Conservation (phyloP, 2,329 filamentous ascomycete species). For the Venturia nashicola region DNA sequence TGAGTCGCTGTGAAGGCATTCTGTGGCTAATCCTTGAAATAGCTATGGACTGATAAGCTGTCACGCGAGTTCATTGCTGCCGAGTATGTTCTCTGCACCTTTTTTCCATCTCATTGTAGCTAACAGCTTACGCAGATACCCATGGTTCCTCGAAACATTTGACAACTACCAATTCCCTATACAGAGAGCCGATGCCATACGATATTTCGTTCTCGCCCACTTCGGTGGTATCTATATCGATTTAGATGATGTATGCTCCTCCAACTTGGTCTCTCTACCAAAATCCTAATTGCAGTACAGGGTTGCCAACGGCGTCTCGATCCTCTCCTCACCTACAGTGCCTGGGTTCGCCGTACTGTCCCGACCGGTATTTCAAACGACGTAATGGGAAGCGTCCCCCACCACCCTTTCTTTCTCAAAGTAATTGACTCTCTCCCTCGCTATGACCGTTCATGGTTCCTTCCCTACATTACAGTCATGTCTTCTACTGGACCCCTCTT, state of each 20-base stretch:
- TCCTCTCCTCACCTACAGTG: slow-evolving; percentile 54
- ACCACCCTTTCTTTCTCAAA: slow-evolving; percentile 62
- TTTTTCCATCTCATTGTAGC: background rate
- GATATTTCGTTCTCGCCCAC: slow-evolving; percentile 66
- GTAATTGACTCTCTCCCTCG: slow-evolving; percentile 55
- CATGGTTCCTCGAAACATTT: slow-evolving; percentile 67
- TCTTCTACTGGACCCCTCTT: slow-evolving; percentile 66
- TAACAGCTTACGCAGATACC: slow-evolving; percentile 37
- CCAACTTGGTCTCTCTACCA: background rate
- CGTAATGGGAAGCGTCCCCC: slow-evolving; percentile 60
- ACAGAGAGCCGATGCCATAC: slow-evolving; percentile 64
- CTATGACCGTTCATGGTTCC: slow-evolving; percentile 56
- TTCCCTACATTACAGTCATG: slow-evolving; percentile 71
- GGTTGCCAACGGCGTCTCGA: slow-evolving; percentile 58
- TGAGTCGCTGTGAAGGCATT: slow-evolving; percentile 4
- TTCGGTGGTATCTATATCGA: slow-evolving; percentile 76
- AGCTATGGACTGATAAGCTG: slow-evolving; percentile 66
- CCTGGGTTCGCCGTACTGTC: slow-evolving; percentile 57
- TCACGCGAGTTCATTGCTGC: slow-evolving; percentile 58
- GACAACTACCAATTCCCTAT: slow-evolving; percentile 64
- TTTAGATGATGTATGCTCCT: slow-evolving; percentile 49
- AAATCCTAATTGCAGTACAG: slow-evolving; percentile 22
- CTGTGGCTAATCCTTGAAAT: slow-evolving; percentile 17
- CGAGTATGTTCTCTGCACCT: slow-evolving; percentile 29
- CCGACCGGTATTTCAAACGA: slow-evolving; percentile 76